Evolutionary conservation across 768 basidiomycete species (phyloP).

Genomic region (Sporobolomyces phaffii): DNA sequence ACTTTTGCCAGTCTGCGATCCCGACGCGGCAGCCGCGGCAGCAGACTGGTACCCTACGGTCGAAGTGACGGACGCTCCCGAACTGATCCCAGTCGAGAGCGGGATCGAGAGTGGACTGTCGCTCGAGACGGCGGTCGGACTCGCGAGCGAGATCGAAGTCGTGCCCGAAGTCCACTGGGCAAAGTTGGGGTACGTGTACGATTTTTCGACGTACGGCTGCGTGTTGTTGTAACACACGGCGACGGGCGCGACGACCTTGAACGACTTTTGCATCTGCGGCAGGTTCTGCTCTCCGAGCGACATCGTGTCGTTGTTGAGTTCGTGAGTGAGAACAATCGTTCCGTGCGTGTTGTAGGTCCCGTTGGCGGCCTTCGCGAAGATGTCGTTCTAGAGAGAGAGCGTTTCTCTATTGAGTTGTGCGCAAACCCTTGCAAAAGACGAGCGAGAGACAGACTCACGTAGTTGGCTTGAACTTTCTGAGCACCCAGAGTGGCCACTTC

Average conservation of each 20-base stretch:
- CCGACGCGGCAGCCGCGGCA: neutral
- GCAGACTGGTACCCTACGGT: constrained; percentile 9
- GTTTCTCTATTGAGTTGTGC: no score
- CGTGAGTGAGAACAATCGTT: constrained; percentile 46
- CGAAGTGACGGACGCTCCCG: constrained; percentile 16
- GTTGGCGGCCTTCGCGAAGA: constrained; percentile 40
- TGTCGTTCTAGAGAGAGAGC: constrained; percentile 12
- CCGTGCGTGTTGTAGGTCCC: constrained; percentile 43
- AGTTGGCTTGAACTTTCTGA: constrained; percentile 42
- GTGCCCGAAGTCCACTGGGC: constrained; percentile 26
- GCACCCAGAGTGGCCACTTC: neutral
- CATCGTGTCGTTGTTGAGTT: constrained; percentile 47
- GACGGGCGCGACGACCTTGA: constrained; percentile 44
- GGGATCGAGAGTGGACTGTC: constrained; percentile 17
- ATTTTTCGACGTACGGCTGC: constrained; percentile 44
- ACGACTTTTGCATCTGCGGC: constrained; percentile 42
- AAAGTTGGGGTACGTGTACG: constrained; percentile 33
- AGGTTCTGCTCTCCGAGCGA: constrained; percentile 38
- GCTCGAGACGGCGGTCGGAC: constrained; percentile 24
- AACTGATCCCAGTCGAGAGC: constrained; percentile 17
- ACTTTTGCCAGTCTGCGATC: neutral
- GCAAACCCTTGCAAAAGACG: no score
- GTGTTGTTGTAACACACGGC: constrained; percentile 44
- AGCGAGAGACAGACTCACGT: no score
- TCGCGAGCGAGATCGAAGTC: constrained; percentile 19